Evolutionary conservation across 306 rosid genomes (phyloP), one percentile per base, ranked within the genome.

Genomic region (Casuarina glauca): DNA sequence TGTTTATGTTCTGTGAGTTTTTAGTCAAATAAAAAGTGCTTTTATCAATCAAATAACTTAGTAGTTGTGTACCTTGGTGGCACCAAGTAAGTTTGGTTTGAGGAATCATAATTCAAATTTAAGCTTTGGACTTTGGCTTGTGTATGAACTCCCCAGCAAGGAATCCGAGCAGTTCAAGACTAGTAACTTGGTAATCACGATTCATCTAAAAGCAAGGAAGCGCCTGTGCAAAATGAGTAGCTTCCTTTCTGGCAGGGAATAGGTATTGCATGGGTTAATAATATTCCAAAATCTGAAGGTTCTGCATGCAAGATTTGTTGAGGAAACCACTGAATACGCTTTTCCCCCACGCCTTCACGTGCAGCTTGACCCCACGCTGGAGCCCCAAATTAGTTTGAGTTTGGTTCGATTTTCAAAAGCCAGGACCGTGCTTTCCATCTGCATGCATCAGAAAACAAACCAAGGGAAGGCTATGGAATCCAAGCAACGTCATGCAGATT

Each of bases 271-370:
- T 58, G 64, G 10, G 2, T 58, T 58, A 9, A 26, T 63, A 38
- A 63, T 38, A 38, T 16, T 36, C 69, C 69, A 63, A 38, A 38
- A 38, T 63, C 26, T 63, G 9, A 63, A 38, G 38, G 69, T 45
- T 63, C 46, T 13, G 69, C 70, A 64, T 64, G 48, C 70, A 39
- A 64, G 48, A 64, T 64, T 64, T 64, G 46, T 16, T 6, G 2
- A 39, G 39, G 70, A 39, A 39, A 2, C 41, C 16, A 60, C 3
- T 10, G 66, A 2, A 50, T 50, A 16, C 19, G 5, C 70, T 36
- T 55, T 53, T 39, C 8, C 39, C 70, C 70, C 70, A 39, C 70
- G 70, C 70, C 46, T 64, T 39, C 70, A 64, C 70, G 16, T 64
- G 48, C 48, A 64, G 11, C 70, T 39, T 64, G 3, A 41, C 42